Evolutionary conservation across 345 rosid species (phyloP).

Genomic region (Kernera saxatilis): DNA sequence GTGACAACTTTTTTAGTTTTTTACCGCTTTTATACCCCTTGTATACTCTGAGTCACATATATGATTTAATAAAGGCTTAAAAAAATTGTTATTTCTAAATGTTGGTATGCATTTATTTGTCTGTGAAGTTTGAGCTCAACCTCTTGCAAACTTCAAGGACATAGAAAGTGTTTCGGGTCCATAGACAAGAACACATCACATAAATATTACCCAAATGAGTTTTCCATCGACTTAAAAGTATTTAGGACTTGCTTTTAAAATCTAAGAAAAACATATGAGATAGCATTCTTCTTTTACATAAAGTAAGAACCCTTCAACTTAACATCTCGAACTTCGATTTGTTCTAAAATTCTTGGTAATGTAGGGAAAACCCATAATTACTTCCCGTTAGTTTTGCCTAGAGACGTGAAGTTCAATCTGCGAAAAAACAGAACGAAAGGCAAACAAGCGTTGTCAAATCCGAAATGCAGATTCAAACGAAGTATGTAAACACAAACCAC

Average conservation of each 20-base stretch:
- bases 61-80: too few relatives aligned
- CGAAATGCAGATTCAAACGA: neutral
- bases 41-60: too few relatives aligned
- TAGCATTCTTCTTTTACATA: constrained; percentile 11
- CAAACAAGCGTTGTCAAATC: neutral
- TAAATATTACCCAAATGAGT: constrained; percentile 7
- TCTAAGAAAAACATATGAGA: neutral
- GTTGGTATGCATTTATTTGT: neutral
- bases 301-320: neutral
- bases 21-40: neutral
- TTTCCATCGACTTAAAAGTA: constrained; percentile 3
- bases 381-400: constrained; percentile 46
- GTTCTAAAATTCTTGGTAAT: constrained; percentile 1
- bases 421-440: constrained; percentile 9
- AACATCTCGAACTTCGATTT: neutral
- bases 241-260: neutral
- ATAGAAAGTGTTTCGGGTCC: neutral
- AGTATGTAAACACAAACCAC: neutral
- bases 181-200: neutral
- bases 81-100: too few relatives aligned
- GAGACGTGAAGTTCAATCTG: constrained; percentile 81
- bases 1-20: neutral
- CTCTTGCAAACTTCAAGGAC: neutral
- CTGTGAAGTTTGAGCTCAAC: too few relatives aligned
- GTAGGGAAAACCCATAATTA: neutral